Conservation (phyloP, 257 asterid genomes). For the Solanum sitiens region DNA sequence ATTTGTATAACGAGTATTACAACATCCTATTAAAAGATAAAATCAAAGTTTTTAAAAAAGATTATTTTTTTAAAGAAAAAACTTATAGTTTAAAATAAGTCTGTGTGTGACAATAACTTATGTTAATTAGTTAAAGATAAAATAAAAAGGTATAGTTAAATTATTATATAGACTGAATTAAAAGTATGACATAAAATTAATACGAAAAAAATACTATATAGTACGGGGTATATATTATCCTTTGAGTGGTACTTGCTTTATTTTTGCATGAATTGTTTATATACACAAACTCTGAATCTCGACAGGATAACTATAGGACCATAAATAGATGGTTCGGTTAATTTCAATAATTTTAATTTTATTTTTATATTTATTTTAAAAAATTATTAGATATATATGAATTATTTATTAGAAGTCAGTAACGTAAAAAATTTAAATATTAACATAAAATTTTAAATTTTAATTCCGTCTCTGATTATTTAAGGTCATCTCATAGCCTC, state of each 20-base stretch:
- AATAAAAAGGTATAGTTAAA: background rate
- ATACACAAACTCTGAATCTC: background rate
- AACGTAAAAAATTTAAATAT: background rate
- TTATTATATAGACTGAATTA: too few species aligned
- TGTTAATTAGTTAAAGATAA: background rate
- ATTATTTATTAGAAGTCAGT: background rate
- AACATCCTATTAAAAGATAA: too few species aligned
- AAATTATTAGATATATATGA: background rate
- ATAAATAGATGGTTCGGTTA: background rate
- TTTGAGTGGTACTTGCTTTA: background rate
- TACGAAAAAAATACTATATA: too few species aligned
- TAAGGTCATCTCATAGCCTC: background rate
- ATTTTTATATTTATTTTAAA: background rate
- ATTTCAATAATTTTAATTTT: background rate
- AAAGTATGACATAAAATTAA: background rate
- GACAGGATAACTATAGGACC: background rate
- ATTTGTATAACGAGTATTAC: too few species aligned
- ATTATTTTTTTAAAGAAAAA: too few species aligned
- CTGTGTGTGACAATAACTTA: background rate
- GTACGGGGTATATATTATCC: too few species aligned
- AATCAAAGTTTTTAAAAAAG: background rate
- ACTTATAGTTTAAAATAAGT: too few species aligned
- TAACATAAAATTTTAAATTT: accelerated
- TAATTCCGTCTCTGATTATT: background rate
- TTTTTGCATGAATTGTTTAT: background rate